Conservation (phyloP, 441 rosid genomes). For the Euphorbia celastroides region DNA sequence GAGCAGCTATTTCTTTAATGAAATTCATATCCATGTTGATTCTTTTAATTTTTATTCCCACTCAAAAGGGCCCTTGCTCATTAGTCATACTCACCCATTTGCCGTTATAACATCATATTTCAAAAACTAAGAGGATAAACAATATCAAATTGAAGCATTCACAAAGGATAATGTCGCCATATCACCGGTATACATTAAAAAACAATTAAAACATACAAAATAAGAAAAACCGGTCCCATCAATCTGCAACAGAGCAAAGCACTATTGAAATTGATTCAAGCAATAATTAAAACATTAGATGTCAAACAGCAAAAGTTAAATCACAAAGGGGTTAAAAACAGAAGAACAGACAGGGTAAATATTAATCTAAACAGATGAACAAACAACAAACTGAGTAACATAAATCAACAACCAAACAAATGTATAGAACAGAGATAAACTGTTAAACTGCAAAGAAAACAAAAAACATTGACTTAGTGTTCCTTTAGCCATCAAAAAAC, state of each 20-base stretch:
- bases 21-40: too few relatives aligned
- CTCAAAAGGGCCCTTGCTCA: neutral
- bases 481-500: conserved; percentile 33
- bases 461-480: conserved; percentile 32
- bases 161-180: neutral
- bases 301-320: neutral
- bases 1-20: too few relatives aligned
- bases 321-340: neutral
- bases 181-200: neutral
- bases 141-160: neutral
- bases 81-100: neutral
- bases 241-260: neutral
- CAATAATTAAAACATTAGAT: neutral
- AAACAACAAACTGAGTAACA: neutral
- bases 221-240: neutral
- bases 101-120: too few relatives aligned
- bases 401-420: too few relatives aligned
- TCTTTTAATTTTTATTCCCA: neutral
- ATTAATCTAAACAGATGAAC: neutral
- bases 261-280: neutral
- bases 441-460: conserved; percentile 23
- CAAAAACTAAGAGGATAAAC: too few relatives aligned
- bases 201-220: neutral
- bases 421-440: neutral
- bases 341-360: neutral